Conservation (phyloP, 1,139 yeast genomes). For the Pichia sorboxylosa region DNA sequence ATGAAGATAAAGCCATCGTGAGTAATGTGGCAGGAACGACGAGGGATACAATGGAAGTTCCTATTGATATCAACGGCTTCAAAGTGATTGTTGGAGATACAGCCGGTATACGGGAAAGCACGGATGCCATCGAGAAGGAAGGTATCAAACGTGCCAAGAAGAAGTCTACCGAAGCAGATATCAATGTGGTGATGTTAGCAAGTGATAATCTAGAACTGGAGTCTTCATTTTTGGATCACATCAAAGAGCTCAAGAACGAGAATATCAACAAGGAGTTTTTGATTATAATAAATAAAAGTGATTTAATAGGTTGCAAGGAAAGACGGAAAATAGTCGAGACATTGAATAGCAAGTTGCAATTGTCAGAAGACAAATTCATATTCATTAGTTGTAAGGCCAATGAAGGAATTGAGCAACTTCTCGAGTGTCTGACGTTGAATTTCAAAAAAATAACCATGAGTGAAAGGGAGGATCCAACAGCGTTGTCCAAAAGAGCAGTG, state of each 20-base stretch:
- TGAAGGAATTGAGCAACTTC: constrained; percentile 42
- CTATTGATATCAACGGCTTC: constrained; percentile 71
- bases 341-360: constrained; percentile 15
- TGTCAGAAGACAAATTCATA: constrained; percentile 17
- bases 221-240: constrained; percentile 28
- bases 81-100: constrained; percentile 84
- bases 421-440: constrained; percentile 25
- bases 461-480: constrained; percentile 46
- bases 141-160: constrained; percentile 72
- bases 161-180: constrained; percentile 47
- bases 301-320: constrained; percentile 30
- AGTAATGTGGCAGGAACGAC: constrained; percentile 93
- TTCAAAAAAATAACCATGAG: constrained; percentile 43
- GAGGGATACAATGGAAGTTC: constrained; percentile 74
- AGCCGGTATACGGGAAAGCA: constrained; percentile 74
- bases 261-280: constrained; percentile 21
- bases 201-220: constrained; percentile 22
- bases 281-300: constrained; percentile 51
- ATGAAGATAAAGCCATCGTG: constrained; percentile 82
- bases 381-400: constrained; percentile 51
- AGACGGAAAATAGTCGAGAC: constrained; percentile 17
- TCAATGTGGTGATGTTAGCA: constrained; percentile 45
- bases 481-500: constrained; percentile 62
- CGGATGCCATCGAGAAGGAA: constrained; percentile 53
- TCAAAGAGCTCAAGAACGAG: constrained; percentile 18